Evolutionary conservation across 192 early-diverging fungal species (phyloP).

Genomic region (Dimargaris xerosporica): DNA sequence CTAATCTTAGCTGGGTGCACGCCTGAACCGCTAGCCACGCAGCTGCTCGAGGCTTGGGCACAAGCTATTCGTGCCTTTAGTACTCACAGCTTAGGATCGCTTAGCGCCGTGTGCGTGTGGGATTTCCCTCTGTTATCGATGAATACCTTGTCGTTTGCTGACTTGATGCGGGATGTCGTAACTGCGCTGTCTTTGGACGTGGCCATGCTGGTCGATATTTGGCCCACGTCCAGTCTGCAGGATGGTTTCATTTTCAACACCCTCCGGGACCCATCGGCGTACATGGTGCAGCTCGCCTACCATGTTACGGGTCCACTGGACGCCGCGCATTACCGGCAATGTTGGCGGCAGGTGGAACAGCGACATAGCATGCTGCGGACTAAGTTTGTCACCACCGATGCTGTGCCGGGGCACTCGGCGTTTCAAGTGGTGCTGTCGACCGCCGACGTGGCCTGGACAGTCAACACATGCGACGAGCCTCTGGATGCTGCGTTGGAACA

Average conservation of each 20-base stretch:
- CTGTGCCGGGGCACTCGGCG: background rate
- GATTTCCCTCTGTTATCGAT: too few relatives aligned
- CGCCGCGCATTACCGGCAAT: background rate
- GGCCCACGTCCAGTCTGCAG: constrained; percentile 8
- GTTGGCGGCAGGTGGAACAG: background rate
- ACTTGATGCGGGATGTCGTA: too few relatives aligned
- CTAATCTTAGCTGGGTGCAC: too few relatives aligned
- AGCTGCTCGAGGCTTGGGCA: too few relatives aligned
- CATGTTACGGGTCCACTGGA: background rate
- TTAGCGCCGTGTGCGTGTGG: too few relatives aligned
- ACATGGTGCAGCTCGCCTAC: constrained; percentile 6
- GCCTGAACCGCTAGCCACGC: too few relatives aligned
- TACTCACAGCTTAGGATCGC: too few relatives aligned
- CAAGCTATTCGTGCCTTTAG: too few relatives aligned
- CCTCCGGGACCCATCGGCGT: constrained; percentile 3
- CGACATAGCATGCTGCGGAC: background rate
- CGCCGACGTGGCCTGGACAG: background rate
- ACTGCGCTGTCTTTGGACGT: background rate
- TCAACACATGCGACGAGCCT: too few relatives aligned
- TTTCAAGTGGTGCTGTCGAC: background rate
- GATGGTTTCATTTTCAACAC: constrained; percentile 3
- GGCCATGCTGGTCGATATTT: background rate
- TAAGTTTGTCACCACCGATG: background rate
- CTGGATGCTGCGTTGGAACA: background rate
- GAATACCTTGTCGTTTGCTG: too few relatives aligned